A percentile compares a stretch with the other conserved stretches of the same genome.
Evolutionary conservation across 2,329 filamentous ascomycete species (phyloP).

Genomic region (Hymenoscyphus fructigenus): DNA sequence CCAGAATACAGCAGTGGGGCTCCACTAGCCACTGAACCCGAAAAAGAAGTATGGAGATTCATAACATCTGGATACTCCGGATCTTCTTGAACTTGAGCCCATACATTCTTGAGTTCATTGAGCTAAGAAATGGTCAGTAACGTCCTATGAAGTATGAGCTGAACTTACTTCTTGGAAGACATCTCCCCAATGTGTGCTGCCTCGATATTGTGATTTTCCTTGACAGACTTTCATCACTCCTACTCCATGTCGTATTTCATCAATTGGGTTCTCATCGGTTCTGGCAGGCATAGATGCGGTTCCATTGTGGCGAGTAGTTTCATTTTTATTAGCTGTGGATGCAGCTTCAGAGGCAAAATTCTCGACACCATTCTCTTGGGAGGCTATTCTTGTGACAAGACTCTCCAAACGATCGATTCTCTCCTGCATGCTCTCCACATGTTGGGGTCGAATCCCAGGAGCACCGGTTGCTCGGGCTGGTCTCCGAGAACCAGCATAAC

Average conservation of each 20-base stretch:
- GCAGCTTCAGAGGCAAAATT: conserved; percentile 38
- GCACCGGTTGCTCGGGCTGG: conserved; percentile 57
- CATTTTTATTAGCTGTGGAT: not conserved
- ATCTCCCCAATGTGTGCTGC: conserved; percentile 77
- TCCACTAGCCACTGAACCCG: conserved; percentile 46
- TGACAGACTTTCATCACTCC: conserved; percentile 74
- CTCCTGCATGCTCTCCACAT: conserved; percentile 77
- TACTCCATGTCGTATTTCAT: conserved; percentile 68
- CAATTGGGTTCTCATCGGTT: conserved; percentile 53
- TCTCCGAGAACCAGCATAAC: conserved; percentile 66
- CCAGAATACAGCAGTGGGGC: conserved; percentile 76
- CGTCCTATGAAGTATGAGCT: conserved; percentile 8
- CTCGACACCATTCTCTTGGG: conserved; percentile 51
- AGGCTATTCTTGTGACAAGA: conserved; percentile 47
- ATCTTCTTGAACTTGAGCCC: conserved; percentile 83
- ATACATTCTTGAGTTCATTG: conserved; percentile 45
- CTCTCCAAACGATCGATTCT: conserved; percentile 37
- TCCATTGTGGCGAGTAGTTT: not conserved
- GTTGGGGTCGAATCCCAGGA: conserved; percentile 70
- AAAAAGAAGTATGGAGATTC: conserved; percentile 67
- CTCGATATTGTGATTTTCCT: conserved; percentile 73
- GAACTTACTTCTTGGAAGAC: conserved; percentile 65
- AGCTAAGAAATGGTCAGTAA: conserved; percentile 11
- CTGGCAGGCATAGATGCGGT: not conserved
- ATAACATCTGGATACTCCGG: conserved; percentile 54